Percentiles rank a stretch among this genome's conserved stretches.
Conservation (phyloP, 768 basidiomycete genomes). For the Calvatia gigantea region DNA sequence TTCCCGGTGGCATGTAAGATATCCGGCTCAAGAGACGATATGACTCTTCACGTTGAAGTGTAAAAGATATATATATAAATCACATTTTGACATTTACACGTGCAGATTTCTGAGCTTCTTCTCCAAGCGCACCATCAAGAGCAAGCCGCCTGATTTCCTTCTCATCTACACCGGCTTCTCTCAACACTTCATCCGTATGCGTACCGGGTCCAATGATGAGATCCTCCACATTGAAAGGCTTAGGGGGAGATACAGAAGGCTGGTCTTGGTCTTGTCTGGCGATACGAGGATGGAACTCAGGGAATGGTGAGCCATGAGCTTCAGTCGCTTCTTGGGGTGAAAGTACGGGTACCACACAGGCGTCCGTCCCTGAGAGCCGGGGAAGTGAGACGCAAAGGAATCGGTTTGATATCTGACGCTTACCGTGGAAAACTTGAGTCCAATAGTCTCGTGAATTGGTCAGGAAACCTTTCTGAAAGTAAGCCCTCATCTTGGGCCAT, state of each 20-base stretch:
- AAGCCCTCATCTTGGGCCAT: conserved; percentile 57
- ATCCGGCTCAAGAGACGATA: no score
- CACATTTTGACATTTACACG: conserved; percentile 15
- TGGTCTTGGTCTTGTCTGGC: conserved; percentile 5
- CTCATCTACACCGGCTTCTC: conserved; percentile 46
- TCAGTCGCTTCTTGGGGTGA: conserved; percentile 56
- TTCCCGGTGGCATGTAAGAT: no score
- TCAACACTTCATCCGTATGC: conserved; percentile 52
- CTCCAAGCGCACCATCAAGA: conserved; percentile 45
- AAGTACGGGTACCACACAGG: conserved; percentile 69
- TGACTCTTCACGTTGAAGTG: no score
- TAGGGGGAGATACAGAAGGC: background rate
- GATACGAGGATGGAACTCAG: conserved; percentile 52
- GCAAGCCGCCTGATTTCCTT: conserved; percentile 36
- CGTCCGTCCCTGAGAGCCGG: conserved; percentile 55
- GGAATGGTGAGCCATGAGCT: conserved; percentile 35
- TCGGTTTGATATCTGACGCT: conserved; percentile 15
- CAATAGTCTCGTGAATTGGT: conserved; percentile 63
- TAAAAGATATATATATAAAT: background rate
- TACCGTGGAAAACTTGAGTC: conserved; percentile 65
- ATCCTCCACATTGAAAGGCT: conserved; percentile 9
- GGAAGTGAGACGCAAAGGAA: background rate
- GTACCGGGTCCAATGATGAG: conserved; percentile 40
- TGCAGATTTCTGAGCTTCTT: conserved; percentile 19
- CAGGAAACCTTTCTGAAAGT: conserved; percentile 63